phyloP scores from a whole-genome alignment of 345 rosid genomes.

The Lepidium africanum region DNA sequence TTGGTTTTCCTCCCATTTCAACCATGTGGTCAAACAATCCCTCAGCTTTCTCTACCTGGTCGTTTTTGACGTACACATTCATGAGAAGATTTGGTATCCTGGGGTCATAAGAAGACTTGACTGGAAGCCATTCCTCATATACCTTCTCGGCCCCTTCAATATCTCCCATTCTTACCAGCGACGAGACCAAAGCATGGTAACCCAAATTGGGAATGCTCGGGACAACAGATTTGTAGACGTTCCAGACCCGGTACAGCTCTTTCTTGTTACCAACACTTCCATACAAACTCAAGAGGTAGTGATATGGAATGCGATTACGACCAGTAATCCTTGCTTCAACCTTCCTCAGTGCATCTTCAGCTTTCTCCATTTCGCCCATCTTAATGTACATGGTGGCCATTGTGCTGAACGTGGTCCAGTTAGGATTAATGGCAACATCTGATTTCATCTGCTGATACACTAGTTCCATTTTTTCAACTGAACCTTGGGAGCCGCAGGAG shows the following conservation, averaged over 20 bases:
- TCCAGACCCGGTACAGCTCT: constrained; percentile 76
- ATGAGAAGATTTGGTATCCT: constrained; percentile 79
- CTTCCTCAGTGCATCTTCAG: constrained; percentile 73
- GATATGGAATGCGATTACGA: constrained; percentile 74
- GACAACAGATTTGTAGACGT: constrained; percentile 64
- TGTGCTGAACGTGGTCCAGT: constrained; percentile 93
- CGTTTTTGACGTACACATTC: constrained; percentile 51
- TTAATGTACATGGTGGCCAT: constrained; percentile 85
- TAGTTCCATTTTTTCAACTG: constrained; percentile 61
- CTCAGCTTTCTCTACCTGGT: constrained; percentile 55
- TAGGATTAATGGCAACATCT: constrained; percentile 50
- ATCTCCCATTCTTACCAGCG: constrained; percentile 60
- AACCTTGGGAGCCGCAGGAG: constrained; percentile 63
- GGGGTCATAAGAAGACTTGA: constrained; percentile 63
- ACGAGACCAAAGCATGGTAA: constrained; percentile 70
- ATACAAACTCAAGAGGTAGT: constrained; percentile 77
- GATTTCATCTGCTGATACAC: constrained; percentile 69
- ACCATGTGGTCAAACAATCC: constrained; percentile 48
- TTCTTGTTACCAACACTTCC: constrained; percentile 63
- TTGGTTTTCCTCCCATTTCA: constrained; percentile 76
- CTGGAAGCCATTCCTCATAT: constrained; percentile 72
- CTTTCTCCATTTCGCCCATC: constrained; percentile 64
- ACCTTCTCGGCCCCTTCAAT: constrained; percentile 68
- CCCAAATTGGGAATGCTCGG: constrained; percentile 76
- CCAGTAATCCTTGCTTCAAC: constrained; percentile 81